A percentile compares a stretch with the other conserved stretches of the same genome.
These are phyloP conservation scores for Ajuga chamaepitys DNA, from an alignment of 257 asterid species.

Conservation along the genomic window DNA sequence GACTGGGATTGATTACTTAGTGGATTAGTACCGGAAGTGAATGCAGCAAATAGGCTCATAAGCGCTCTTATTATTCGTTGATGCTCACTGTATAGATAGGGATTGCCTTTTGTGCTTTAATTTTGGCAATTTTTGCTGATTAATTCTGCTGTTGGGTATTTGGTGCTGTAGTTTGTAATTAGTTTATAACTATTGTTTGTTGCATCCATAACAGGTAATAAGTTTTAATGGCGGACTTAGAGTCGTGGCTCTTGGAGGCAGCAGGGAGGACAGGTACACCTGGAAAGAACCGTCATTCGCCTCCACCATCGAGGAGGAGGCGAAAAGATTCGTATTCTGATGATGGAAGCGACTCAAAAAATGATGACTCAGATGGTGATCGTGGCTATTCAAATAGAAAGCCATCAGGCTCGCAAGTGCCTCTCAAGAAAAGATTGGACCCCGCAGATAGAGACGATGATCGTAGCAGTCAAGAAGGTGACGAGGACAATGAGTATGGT, in stretches of 20 bases:
- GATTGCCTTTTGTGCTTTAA: background rate
- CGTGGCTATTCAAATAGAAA: conserved; percentile 65
- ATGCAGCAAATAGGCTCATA: background rate
- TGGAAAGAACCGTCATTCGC: conserved; percentile 60
- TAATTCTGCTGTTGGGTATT: conserved; percentile 3
- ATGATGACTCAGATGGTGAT: conserved; percentile 79
- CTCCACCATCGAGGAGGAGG: conserved; percentile 65
- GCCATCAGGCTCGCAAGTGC: conserved; percentile 77
- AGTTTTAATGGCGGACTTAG: conserved; percentile 70
- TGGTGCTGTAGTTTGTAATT: background rate
- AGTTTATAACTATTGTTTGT: conserved; percentile 3
- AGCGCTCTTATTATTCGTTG: background rate
- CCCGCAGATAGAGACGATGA: conserved; percentile 70
- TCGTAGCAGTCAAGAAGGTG: conserved; percentile 64
- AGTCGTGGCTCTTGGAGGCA: conserved; percentile 80
- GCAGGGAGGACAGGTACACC: conserved; percentile 72
- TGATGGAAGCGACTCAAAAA: conserved; percentile 82
- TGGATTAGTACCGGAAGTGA: conserved; percentile 1
- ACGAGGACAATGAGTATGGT: conserved; percentile 37
- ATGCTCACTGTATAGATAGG: background rate
- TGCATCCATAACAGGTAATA: conserved; percentile 8
- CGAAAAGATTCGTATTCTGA: conserved; percentile 59
- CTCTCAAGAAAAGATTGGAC: conserved; percentile 88
- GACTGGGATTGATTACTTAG: background rate
- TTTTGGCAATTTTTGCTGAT: background rate